Evolutionary conservation across 2,329 filamentous ascomycete species (phyloP).

Genomic region (Alternaria atra): DNA sequence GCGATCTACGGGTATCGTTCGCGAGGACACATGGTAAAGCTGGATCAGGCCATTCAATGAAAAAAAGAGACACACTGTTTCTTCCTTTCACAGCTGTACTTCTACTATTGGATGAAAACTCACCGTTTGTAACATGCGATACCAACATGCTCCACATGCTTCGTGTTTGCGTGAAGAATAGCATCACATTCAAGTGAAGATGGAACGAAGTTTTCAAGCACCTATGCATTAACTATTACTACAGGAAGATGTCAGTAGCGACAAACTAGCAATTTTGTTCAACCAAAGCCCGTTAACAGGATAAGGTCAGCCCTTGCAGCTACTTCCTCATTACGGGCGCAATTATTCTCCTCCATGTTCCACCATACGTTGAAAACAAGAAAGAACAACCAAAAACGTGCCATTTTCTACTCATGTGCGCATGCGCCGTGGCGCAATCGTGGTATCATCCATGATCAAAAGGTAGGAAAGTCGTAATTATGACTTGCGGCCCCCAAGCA

Average conservation of each 20-base stretch:
- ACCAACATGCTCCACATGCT: no score
- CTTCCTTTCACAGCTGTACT: no score
- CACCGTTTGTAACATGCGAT: no score
- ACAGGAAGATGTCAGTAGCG: constrained; percentile 10
- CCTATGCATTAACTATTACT: constrained; percentile 34
- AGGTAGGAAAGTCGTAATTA: constrained; percentile 34
- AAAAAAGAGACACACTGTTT: no score
- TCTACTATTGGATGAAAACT: no score
- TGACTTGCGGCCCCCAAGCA: constrained; percentile 16
- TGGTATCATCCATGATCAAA: constrained; percentile 47
- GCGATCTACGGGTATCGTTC: no score
- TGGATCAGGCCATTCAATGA: no score
- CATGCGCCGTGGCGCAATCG: constrained; percentile 30
- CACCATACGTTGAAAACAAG: constrained; percentile 1
- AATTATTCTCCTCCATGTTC: neutral
- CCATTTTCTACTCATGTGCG: constrained; percentile 29
- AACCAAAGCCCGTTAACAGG: neutral
- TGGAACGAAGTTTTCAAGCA: neutral
- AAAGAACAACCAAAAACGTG: constrained; percentile 10
- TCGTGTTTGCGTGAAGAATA: no score
- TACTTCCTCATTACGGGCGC: constrained; percentile 26
- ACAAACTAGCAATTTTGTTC: constrained; percentile 12
- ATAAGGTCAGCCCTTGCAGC: neutral
- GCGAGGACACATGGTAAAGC: no score
- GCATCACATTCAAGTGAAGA: neutral